phyloP scores from a whole-genome alignment of 257 asterid genomes.

The Prunella vulgaris region DNA sequence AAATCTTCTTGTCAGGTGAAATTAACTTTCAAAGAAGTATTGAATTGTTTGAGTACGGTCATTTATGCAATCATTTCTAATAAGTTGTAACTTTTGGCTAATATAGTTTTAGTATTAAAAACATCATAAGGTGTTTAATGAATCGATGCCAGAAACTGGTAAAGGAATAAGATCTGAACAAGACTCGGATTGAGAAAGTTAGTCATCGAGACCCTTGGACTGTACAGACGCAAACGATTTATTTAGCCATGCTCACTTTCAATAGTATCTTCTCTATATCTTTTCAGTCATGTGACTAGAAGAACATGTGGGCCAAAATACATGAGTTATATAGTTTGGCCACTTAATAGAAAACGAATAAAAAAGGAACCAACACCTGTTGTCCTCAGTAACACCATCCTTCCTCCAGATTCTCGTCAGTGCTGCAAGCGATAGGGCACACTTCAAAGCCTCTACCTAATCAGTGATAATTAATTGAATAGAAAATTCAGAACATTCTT shows the following conservation, averaged over 20 bases:
- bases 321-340: background rate
- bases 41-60: slow-evolving; percentile 2
- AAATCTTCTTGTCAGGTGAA: background rate
- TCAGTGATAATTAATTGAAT: slow-evolving; percentile 17
- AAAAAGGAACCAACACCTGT: slow-evolving; percentile 46
- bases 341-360: slow-evolving; percentile 15
- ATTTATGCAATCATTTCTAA: slow-evolving; percentile 14
- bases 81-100: slow-evolving; percentile 2
- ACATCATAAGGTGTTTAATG: background rate
- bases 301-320: background rate
- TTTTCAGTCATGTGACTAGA: slow-evolving; percentile 1
- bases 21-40: slow-evolving; percentile 7
- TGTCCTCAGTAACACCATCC: slow-evolving; percentile 91
- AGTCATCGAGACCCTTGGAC: background rate
- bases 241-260: background rate
- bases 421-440: slow-evolving; percentile 85
- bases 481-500: slow-evolving; percentile 24
- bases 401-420: slow-evolving; percentile 77
- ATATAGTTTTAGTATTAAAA: background rate
- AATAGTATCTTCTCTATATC: background rate
- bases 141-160: slow-evolving; percentile 1
- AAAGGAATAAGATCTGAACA: background rate
- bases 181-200: background rate
- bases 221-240: background rate
- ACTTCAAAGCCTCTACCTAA: slow-evolving; percentile 95